Evolutionary conservation across 495 filamentous ascomycete genomes (phyloP).

Genomic region (Letharia lupina): DNA sequence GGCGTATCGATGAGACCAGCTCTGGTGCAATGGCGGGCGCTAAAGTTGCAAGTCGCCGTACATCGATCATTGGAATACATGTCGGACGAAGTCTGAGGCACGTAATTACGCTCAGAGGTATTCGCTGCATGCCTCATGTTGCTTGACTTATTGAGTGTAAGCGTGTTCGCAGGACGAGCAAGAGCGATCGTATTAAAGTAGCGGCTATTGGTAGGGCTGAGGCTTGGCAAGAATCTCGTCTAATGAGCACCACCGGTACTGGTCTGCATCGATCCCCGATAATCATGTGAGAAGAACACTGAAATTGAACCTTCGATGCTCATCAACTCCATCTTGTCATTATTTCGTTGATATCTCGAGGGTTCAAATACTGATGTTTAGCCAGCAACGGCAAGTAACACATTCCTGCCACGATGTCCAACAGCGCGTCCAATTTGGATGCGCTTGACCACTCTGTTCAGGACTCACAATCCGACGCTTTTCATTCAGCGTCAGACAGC

Average conservation of each 20-base stretch:
- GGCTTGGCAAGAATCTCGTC: background rate
- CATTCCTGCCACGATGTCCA: conserved; percentile 2
- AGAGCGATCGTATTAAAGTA: background rate
- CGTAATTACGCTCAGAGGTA: background rate
- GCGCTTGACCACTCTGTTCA: background rate
- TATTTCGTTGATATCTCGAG: background rate
- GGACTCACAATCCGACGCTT: background rate
- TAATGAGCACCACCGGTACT: too few species aligned
- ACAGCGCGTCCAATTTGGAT: background rate
- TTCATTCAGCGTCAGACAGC: background rate
- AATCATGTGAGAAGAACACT: background rate
- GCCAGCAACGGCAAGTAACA: conserved; percentile 1
- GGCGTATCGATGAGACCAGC: conserved; percentile 35
- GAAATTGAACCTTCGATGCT: background rate
- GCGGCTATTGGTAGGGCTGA: background rate
- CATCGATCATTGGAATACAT: background rate
- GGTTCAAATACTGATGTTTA: background rate
- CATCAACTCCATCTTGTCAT: background rate
- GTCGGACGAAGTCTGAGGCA: background rate
- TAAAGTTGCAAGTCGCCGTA: conserved; percentile 6
- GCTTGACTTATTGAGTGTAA: background rate
- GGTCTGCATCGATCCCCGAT: background rate
- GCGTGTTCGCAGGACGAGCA: background rate
- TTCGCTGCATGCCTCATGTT: conserved; percentile 20
- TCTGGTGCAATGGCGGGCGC: background rate